Percentiles rank a stretch among this genome's conserved stretches.
phyloP scores from a whole-genome alignment of 2,329 filamentous ascomycete species.

The Aureobasidium vineae region DNA sequence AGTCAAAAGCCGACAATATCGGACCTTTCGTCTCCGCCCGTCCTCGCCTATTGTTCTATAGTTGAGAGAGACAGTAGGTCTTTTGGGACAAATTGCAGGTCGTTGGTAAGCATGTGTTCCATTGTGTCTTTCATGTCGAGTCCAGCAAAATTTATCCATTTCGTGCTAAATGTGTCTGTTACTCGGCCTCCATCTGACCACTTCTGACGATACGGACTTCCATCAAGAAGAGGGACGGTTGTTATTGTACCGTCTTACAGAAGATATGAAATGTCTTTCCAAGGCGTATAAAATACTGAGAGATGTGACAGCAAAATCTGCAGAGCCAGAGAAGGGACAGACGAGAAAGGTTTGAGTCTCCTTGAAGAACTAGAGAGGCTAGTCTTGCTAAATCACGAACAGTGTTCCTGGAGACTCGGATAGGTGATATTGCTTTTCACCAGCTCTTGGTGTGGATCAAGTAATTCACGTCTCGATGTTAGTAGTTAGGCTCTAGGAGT shows the following conservation, averaged over 20 bases:
- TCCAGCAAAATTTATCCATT: no score
- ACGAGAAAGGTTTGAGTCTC: background rate
- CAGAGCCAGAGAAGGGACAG: no score
- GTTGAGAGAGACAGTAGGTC: background rate
- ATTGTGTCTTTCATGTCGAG: no score
- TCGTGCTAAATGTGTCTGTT: background rate
- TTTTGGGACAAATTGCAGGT: no score
- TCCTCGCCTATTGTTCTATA: background rate
- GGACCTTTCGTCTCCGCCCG: background rate
- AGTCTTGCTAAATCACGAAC: background rate
- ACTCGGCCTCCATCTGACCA: background rate
- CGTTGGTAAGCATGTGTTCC: no score
- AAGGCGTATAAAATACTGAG: no score
- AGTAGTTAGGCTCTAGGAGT: background rate
- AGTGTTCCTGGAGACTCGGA: background rate
- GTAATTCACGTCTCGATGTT: background rate
- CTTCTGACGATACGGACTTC: no score
- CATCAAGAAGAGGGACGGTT: no score
- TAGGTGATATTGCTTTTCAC: background rate
- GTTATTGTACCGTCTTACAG: no score
- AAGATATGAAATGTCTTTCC: no score
- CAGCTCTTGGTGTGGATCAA: background rate
- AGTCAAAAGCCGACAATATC: no score
- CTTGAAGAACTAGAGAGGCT: background rate
- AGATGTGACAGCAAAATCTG: no score